These are phyloP conservation scores for Piedraia hortae DNA, from an alignment of 2,329 filamentous ascomycete species.

Conservation along the genomic window DNA sequence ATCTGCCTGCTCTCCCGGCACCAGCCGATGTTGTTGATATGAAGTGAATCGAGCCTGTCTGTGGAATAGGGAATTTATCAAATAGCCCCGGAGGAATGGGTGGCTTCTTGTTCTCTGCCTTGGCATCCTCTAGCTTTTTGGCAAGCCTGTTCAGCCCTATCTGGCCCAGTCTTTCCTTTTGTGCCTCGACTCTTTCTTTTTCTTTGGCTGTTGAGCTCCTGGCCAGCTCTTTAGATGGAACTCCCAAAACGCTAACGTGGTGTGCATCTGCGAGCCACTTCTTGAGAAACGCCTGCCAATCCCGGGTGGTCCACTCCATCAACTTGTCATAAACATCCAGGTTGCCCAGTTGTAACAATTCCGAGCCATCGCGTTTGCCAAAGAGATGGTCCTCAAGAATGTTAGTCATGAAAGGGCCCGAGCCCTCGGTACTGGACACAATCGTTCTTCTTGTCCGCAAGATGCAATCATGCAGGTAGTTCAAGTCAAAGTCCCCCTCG, in stretches of 20 bases:
- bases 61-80: conserved; percentile 54
- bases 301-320: conserved; percentile 49
- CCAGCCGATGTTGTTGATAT: conserved; percentile 67
- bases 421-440: conserved; percentile 60
- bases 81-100: conserved; percentile 64
- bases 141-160: conserved; percentile 52
- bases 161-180: conserved; percentile 54
- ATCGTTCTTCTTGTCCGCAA: conserved; percentile 53
- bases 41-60: conserved; percentile 79
- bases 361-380: conserved; percentile 50
- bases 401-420: conserved; percentile 52
- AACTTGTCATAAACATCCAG: conserved; percentile 34
- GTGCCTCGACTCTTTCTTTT: conserved; percentile 45
- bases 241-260: conserved; percentile 68
- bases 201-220: conserved; percentile 62
- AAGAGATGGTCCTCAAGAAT: conserved; percentile 87
- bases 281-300: conserved; percentile 61
- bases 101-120: conserved; percentile 53
- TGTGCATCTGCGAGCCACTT: conserved; percentile 66
- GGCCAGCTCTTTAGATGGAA: conserved; percentile 55
- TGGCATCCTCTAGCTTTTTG: conserved; percentile 53
- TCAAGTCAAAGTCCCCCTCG: conserved; percentile 59
- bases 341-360: conserved; percentile 16
- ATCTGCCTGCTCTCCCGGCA: conserved; percentile 43
- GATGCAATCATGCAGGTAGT: conserved; percentile 70